Percentiles rank a stretch among this genome's conserved stretches.
phyloP scores from a whole-genome alignment of 192 early-diverging fungal species.

The Coemansia aciculifera region DNA sequence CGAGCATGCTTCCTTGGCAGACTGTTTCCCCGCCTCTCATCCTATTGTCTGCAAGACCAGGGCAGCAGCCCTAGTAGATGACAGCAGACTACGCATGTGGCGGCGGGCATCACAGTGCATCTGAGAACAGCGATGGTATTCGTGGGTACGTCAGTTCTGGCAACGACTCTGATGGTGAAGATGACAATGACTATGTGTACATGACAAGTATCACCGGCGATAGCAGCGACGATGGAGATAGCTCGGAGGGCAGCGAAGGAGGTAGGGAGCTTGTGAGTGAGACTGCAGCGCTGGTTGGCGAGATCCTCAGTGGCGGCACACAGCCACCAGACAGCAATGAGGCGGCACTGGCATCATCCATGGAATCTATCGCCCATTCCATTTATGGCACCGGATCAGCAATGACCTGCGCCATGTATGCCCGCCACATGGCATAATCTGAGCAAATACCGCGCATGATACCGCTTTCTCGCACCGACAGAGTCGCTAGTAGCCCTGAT shows the following conservation, averaged over 20 bases:
- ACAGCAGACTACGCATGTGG: not conserved
- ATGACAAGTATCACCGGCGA: conserved; percentile 14
- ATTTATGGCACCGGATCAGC: conserved; percentile 17
- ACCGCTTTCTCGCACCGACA: conserved; percentile 33
- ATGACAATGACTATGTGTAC: conserved; percentile 38
- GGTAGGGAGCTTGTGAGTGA: conserved; percentile 9
- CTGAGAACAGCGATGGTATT: not conserved
- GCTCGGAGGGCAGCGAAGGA: conserved; percentile 18
- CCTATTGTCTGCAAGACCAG: too few relatives aligned
- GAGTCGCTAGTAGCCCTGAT: conserved; percentile 45
- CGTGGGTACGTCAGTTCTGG: not conserved
- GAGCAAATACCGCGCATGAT: conserved; percentile 7
- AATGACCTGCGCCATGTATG: conserved; percentile 44
- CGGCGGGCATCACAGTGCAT: not conserved
- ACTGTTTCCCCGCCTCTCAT: too few relatives aligned
- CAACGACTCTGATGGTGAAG: conserved; percentile 10
- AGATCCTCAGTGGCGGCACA: conserved; percentile 15
- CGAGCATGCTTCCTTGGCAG: too few relatives aligned
- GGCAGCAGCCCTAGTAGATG: too few relatives aligned
- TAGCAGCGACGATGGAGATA: conserved; percentile 14
- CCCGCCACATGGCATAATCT: conserved; percentile 11
- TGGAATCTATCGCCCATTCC: conserved; percentile 39
- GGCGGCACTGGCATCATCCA: conserved; percentile 30
- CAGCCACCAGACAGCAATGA: conserved; percentile 22
- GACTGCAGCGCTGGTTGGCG: conserved; percentile 33